A percentile compares a stretch with the other conserved stretches of the same genome.
These are phyloP conservation scores for Fusarium equiseti DNA, from an alignment of 2,329 filamentous ascomycete species.

Conservation along the genomic window DNA sequence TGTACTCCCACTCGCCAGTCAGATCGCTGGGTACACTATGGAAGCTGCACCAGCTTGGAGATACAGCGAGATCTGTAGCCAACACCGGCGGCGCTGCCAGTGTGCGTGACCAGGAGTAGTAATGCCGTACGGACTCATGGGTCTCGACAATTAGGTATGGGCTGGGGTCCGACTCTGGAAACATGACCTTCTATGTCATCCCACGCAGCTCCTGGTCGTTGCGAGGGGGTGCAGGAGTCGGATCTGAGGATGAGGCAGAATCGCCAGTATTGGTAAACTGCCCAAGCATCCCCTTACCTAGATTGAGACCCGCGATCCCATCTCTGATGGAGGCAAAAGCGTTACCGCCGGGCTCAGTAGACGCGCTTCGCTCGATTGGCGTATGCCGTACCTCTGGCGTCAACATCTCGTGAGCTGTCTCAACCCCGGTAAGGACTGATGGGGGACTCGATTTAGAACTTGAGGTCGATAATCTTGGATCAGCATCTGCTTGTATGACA, in stretches of 20 bases:
- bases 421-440: conserved; percentile 70
- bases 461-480: conserved; percentile 44
- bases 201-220: conserved; percentile 59
- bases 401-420: conserved; percentile 67
- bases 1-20: conserved; percentile 35
- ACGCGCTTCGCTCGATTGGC: conserved; percentile 59
- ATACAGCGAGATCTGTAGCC: conserved; percentile 2
- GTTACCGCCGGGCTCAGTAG: conserved; percentile 57
- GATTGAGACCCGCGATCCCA: conserved; percentile 60
- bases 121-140: conserved; percentile 43
- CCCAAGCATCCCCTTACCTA: conserved; percentile 61
- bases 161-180: conserved; percentile 46
- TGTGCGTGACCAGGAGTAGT: conserved; percentile 7
- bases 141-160: conserved; percentile 53
- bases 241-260: conserved; percentile 38
- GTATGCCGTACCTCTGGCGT: conserved; percentile 56
- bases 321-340: conserved; percentile 62
- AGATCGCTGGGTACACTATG: conserved; percentile 27
- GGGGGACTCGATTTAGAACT: conserved; percentile 57
- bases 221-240: conserved; percentile 40
- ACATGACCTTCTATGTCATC: conserved; percentile 61
- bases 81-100: conserved; percentile 16
- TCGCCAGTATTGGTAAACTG: conserved; percentile 47
- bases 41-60: conserved; percentile 16
- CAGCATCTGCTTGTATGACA: conserved; percentile 44